Conservation (phyloP, 2,329 filamentous ascomycete genomes). For the Pseudogymnoascus sp. region DNA sequence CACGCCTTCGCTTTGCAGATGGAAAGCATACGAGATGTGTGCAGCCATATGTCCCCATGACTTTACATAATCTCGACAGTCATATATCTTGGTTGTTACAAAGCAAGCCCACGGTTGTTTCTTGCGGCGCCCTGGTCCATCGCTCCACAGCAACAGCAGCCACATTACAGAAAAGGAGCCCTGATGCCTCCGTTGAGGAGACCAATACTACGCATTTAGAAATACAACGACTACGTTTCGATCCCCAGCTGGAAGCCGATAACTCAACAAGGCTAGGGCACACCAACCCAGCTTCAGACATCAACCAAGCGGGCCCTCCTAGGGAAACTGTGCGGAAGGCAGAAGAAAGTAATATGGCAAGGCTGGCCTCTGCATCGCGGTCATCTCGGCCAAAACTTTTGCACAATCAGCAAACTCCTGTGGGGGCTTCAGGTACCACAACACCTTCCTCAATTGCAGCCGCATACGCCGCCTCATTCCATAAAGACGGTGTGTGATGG, state of each 20-base stretch:
- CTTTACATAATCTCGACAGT: slow-evolving; percentile 29
- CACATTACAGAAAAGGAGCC: background rate
- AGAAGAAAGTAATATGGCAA: slow-evolving; percentile 25
- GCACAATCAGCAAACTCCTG: background rate
- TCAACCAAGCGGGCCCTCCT: slow-evolving; percentile 20
- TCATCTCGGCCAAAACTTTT: slow-evolving; percentile 22
- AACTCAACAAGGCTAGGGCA: slow-evolving; percentile 9
- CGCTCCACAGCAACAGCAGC: background rate
- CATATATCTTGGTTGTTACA: slow-evolving; percentile 30
- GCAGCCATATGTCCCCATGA: slow-evolving; percentile 26
- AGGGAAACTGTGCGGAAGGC: slow-evolving; percentile 15
- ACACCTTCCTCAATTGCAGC: slow-evolving; percentile 18
- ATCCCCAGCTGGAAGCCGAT: slow-evolving; percentile 11
- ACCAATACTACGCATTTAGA: background rate
- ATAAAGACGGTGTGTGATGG: background rate
- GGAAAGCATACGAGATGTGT: slow-evolving; percentile 13
- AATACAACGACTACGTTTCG: slow-evolving; percentile 10
- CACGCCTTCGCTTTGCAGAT: background rate
- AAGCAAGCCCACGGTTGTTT: slow-evolving; percentile 18
- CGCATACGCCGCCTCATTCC: slow-evolving; percentile 1
- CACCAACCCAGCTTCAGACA: slow-evolving; percentile 22
- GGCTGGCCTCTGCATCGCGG: slow-evolving; percentile 23
- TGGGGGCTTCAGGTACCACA: slow-evolving; percentile 18
- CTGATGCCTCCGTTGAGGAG: background rate
- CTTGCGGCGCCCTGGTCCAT: background rate